These are phyloP conservation scores for Ligustrum vulgare DNA, from an alignment of 257 asterid species.

Conservation along the genomic window DNA sequence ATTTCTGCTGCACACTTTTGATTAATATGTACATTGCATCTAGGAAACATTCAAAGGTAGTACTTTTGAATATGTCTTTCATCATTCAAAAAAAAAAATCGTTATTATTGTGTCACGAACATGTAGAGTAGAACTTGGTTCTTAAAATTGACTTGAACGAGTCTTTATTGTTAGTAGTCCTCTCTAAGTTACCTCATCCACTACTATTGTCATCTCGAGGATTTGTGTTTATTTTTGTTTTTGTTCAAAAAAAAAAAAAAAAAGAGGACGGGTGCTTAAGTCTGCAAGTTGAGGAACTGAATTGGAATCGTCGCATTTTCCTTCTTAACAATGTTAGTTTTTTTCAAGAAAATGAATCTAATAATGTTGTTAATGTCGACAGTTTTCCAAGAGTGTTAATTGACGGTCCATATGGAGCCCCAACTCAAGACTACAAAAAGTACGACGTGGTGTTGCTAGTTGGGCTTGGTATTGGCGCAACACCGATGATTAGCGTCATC, in stretches of 20 bases:
- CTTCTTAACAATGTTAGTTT: not conserved
- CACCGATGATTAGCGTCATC: constrained; percentile 90
- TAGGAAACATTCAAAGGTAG: not conserved
- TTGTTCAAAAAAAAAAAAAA: too few relatives aligned
- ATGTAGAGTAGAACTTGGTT: not conserved
- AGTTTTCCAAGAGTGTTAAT: constrained; percentile 75
- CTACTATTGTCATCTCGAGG: too few relatives aligned
- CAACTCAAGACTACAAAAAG: constrained; percentile 95
- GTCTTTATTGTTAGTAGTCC: not conserved
- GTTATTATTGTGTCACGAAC: not conserved
- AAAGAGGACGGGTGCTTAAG: too few relatives aligned
- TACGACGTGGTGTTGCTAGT: constrained; percentile 79
- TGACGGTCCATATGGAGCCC: constrained; percentile 94
- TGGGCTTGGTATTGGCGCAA: constrained; percentile 85
- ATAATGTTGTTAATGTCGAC: constrained; percentile 8
- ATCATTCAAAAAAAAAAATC: not conserved
- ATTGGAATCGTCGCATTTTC: not conserved
- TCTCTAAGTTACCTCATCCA: not conserved
- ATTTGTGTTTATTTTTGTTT: too few relatives aligned
- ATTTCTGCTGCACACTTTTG: not conserved
- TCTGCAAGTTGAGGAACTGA: not conserved
- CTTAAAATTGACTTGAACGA: not conserved
- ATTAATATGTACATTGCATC: constrained; percentile 1
- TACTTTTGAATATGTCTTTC: not conserved
- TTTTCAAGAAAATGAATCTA: not conserved